Conservation (phyloP, 139 green algal species). For the Dunaliella primolecta region DNA sequence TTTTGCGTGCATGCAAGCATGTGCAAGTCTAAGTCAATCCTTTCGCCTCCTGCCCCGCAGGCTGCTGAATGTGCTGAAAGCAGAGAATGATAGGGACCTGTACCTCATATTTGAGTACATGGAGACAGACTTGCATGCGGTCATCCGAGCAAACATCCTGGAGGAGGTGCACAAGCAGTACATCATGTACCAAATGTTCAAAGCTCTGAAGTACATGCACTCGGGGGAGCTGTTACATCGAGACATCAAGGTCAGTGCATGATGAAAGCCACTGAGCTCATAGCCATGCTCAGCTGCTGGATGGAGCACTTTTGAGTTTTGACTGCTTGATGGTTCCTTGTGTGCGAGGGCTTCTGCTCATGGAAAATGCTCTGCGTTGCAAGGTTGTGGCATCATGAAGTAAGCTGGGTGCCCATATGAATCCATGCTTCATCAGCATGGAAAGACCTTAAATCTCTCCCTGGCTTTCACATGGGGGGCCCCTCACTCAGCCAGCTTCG, state of each 20-base stretch:
- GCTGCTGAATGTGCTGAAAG: constrained; percentile 92
- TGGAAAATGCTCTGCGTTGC: too few relatives aligned
- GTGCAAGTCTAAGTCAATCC: neutral
- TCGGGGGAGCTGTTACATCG: constrained; percentile 90
- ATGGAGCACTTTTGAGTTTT: too few relatives aligned
- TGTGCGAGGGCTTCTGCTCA: neutral
- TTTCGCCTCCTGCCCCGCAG: constrained; percentile 45
- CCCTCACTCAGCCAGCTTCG: too few relatives aligned
- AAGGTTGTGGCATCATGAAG: too few relatives aligned
- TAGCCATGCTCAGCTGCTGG: too few relatives aligned
- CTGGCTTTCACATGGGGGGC: too few relatives aligned
- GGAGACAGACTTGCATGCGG: constrained; percentile 94
- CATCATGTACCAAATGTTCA: constrained; percentile 99
- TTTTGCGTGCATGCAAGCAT: neutral
- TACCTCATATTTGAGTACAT: constrained; percentile 99
- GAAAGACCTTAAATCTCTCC: too few relatives aligned
- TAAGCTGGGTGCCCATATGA: too few relatives aligned
- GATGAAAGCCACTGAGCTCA: neutral
- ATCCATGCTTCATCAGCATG: too few relatives aligned
- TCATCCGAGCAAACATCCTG: constrained; percentile 93
- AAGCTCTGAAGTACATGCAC: constrained; percentile 95
- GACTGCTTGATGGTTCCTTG: too few relatives aligned
- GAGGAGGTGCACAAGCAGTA: constrained; percentile 97
- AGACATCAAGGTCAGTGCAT: constrained; percentile 87
- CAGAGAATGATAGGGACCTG: constrained; percentile 94